Percentiles rank a stretch among this genome's conserved stretches.
Evolutionary conservation across 202 grass and related monocot species (phyloP).

Genomic region (Bolboschoenoplectus hybrid): DNA sequence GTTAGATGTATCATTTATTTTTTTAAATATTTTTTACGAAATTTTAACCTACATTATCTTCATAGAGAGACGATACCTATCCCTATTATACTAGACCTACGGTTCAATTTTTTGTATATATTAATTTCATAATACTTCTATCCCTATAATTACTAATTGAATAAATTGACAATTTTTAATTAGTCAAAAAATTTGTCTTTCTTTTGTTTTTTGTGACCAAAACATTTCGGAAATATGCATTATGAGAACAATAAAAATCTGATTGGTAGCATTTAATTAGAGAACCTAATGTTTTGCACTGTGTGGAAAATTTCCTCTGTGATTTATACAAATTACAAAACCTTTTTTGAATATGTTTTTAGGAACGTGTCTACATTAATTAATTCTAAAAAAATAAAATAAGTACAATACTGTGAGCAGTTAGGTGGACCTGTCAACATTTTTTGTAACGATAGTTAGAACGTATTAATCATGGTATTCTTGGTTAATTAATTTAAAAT

Average conservation of each 20-base stretch:
- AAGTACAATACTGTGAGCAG: not conserved
- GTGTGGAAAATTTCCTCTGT: not conserved
- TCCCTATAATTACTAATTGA: too few relatives aligned
- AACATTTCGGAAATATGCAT: not conserved
- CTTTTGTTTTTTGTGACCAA: not conserved
- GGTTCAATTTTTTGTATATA: too few relatives aligned
- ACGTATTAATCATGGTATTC: not conserved
- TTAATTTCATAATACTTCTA: too few relatives aligned
- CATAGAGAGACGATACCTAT: too few relatives aligned
- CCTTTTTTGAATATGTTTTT: not conserved
- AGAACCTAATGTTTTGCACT: too few relatives aligned
- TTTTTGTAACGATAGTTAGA: not conserved
- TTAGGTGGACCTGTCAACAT: not conserved
- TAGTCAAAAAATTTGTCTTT: not conserved
- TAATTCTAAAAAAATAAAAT: not conserved
- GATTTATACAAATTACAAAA: not conserved
- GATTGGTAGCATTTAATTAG: too few relatives aligned
- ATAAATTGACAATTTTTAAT: not conserved
- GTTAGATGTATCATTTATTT: too few relatives aligned
- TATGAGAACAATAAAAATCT: not conserved
- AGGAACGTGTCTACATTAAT: not conserved
- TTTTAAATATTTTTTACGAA: too few relatives aligned
- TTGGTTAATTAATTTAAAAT: not conserved
- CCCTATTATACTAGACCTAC: too few relatives aligned
- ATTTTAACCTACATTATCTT: too few relatives aligned